Evolutionary conservation across 345 rosid species (phyloP).

Genomic region (Isatis tinctoria): DNA sequence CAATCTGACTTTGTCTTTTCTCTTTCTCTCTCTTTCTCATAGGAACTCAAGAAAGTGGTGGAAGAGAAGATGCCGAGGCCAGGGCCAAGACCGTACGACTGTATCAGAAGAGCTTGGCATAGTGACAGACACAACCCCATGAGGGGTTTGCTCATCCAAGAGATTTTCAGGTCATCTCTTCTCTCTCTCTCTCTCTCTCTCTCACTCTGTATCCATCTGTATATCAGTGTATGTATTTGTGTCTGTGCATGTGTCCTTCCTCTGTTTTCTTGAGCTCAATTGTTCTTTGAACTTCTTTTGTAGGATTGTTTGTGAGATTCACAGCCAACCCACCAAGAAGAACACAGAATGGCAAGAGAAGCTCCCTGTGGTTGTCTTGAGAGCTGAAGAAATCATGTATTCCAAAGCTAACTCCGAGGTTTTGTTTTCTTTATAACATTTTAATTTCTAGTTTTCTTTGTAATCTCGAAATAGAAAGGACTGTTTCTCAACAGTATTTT

Average conservation of each 20-base stretch:
- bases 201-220: slow-evolving; percentile 11
- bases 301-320: slow-evolving; percentile 74
- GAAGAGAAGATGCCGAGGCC: slow-evolving; percentile 77
- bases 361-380: slow-evolving; percentile 74
- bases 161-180: slow-evolving; percentile 67
- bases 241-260: slow-evolving; percentile 7
- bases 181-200: background rate
- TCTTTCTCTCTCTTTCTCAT: slow-evolving; percentile 1
- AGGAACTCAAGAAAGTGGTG: background rate
- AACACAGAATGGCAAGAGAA: slow-evolving; percentile 94
- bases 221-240: background rate
- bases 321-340: slow-evolving; percentile 61
- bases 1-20: slow-evolving; percentile 5
- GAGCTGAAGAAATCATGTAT: slow-evolving; percentile 95
- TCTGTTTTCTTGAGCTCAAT: background rate
- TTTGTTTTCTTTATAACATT: slow-evolving; percentile 1
- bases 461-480: background rate
- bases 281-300: background rate
- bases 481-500: background rate
- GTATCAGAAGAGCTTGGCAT: slow-evolving; percentile 95
- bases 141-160: slow-evolving; percentile 83
- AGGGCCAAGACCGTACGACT: slow-evolving; percentile 95
- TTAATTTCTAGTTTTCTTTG: background rate
- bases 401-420: slow-evolving; percentile 99
- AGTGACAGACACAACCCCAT: slow-evolving; percentile 90